phyloP scores from a whole-genome alignment of 805 yeast genomes.

The Candida sithepensis region DNA sequence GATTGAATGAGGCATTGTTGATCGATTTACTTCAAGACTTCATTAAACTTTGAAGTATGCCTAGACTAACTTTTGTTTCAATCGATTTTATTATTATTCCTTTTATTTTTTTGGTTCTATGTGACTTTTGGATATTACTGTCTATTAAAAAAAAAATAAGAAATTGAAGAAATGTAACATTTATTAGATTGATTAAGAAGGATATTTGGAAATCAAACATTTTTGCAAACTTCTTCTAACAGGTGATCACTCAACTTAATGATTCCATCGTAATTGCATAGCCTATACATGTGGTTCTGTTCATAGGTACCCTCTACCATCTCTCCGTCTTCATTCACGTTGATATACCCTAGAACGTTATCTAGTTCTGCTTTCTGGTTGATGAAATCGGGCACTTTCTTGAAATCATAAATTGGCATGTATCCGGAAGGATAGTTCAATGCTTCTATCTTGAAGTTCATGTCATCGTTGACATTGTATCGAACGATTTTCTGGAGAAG shows the following conservation, averaged over 20 bases:
- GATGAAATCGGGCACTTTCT: constrained; percentile 60
- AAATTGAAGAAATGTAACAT: too few species aligned
- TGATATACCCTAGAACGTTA: constrained; percentile 67
- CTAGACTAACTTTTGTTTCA: background rate
- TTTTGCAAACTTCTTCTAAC: constrained; percentile 34
- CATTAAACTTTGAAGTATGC: constrained; percentile 29
- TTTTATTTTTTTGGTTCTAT: background rate
- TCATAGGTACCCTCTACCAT: constrained; percentile 57
- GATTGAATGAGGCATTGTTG: constrained; percentile 31
- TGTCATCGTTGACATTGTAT: constrained; percentile 38
- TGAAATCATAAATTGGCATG: constrained; percentile 71
- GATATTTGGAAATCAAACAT: constrained; percentile 5
- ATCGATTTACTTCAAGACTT: constrained; percentile 46
- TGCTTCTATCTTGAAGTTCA: constrained; percentile 54
- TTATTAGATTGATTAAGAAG: too few species aligned
- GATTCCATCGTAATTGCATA: constrained; percentile 47
- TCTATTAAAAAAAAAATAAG: constrained; percentile 1
- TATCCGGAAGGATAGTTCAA: constrained; percentile 46
- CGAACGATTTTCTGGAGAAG: constrained; percentile 23
- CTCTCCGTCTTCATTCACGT: constrained; percentile 50
- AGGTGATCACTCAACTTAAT: constrained; percentile 50
- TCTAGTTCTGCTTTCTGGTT: constrained; percentile 59
- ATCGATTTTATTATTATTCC: background rate
- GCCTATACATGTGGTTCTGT: constrained; percentile 54
- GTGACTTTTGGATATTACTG: background rate